Base-by-base conservation (phyloP, 169 alveolate species). In the Theileria parva region DNA sequence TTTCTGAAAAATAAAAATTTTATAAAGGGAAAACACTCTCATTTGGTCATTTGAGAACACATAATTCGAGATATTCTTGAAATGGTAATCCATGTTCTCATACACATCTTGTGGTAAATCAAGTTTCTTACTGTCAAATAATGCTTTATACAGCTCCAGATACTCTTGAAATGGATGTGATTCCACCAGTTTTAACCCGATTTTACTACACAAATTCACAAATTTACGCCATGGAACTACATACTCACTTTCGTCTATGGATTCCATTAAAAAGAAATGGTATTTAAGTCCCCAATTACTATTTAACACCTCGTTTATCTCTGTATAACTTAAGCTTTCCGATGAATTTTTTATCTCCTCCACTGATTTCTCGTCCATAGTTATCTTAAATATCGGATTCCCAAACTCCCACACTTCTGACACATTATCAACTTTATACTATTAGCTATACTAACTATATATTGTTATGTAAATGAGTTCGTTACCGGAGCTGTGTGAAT, bases 241-340 rank as follows among this genome's bases (percentile, higher is more conserved):
- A 70, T 85, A 90, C 44, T 90, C 94, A 25, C 79, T 74, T n/a
- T 91, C 94, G 74, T 90, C 94, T 39, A 90, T 90, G 15, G 94
- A 87, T 53, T 90, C 94, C 81, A 80, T 84, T 60, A 90, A 67
- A 67, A 85, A 90, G 75, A 90, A 90, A 71, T 86, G 89, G 61
- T 90, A 90, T 77, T 86, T 87, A 17, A 90, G 68, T 6, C 94
- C 92, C 80, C 88, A 64, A 6, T 65, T 77, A 37, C 66, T 79
- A 23, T 90, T 89, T 28, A 90, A n/a, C 25, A 77, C 53, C 51
- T 81, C 37, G 23, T 55, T 53, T 8, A 81, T 39, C 17, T 3
- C 59, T 0, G 44, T 61, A 4, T 15, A 37, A 5, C 21, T 30
- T 37, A 72, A 44, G 12, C 37, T 63, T 9, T 53, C 55, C 0